Evolutionary conservation across 2,329 filamentous ascomycete species (phyloP).

Genomic region (Fonsecaea monophora): DNA sequence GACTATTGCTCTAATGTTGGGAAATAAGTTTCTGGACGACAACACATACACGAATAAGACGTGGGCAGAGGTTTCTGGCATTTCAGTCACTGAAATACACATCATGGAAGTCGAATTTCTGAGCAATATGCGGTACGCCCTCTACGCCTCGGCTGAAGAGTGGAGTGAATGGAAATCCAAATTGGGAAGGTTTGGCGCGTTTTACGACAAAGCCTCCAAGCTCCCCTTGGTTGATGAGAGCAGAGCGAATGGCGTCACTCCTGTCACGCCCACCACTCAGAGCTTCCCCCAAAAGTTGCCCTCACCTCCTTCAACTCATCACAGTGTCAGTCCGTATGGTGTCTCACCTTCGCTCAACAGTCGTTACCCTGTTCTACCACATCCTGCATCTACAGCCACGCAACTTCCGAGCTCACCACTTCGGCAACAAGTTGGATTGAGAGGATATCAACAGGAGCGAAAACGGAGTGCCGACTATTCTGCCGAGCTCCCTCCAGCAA

Average conservation of each 20-base stretch:
- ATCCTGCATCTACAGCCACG: slow-evolving; percentile 34
- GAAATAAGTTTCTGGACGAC: slow-evolving; percentile 98
- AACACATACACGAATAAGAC: slow-evolving; percentile 99
- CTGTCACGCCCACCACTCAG: slow-evolving; percentile 42
- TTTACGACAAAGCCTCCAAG: slow-evolving; percentile 73
- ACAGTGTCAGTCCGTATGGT: slow-evolving; percentile 28
- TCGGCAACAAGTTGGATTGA: slow-evolving; percentile 27
- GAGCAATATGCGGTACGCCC: slow-evolving; percentile 95
- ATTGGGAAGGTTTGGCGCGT: slow-evolving; percentile 80
- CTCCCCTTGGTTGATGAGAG: slow-evolving; percentile 44
- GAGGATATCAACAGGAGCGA: slow-evolving; percentile 54
- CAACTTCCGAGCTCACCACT: slow-evolving; percentile 37
- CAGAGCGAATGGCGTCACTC: slow-evolving; percentile 31
- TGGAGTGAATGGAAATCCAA: slow-evolving; percentile 89
- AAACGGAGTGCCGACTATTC: slow-evolving; percentile 67
- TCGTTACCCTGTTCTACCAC: slow-evolving; percentile 35
- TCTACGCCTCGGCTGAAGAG: slow-evolving; percentile 82
- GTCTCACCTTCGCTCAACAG: slow-evolving; percentile 23
- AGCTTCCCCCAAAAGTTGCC: slow-evolving; percentile 45
- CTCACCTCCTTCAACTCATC: slow-evolving; percentile 38
- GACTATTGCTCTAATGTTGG: slow-evolving; percentile 95
- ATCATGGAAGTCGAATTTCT: slow-evolving; percentile 99
- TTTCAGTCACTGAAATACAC: slow-evolving; percentile 92
- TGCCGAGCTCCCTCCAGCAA: slow-evolving; percentile 62
- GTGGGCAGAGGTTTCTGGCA: slow-evolving; percentile 96